Evolutionary conservation across 2,329 filamentous ascomycete species (phyloP).

Genomic region (Thermochaetoides dissita): DNA sequence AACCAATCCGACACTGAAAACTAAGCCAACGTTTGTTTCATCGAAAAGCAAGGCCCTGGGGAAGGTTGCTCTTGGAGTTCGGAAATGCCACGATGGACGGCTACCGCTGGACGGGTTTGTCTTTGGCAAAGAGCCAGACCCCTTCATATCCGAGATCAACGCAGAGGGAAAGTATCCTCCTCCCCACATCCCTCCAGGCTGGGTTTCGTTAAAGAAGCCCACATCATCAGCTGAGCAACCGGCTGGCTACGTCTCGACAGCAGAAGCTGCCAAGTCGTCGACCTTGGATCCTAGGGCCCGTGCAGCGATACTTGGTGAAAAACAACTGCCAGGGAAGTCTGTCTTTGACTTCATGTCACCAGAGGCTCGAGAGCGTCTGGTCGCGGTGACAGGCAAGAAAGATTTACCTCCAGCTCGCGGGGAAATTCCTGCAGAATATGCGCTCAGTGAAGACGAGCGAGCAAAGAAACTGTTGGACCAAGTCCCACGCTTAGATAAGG

Average conservation of each 20-base stretch:
- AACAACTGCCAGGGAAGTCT: conserved; percentile 74
- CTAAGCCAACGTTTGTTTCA: conserved; percentile 62
- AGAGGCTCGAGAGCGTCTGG: conserved; percentile 63
- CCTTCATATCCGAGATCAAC: conserved; percentile 30
- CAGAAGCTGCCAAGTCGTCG: conserved; percentile 66
- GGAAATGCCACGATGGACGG: conserved; percentile 71
- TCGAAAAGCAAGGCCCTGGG: conserved; percentile 37
- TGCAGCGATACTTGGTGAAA: conserved; percentile 68
- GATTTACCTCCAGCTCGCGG: conserved; percentile 66
- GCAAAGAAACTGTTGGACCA: conserved; percentile 42
- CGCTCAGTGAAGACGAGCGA: conserved; percentile 48
- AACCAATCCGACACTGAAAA: conserved; percentile 49
- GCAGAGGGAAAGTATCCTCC: conserved; percentile 40
- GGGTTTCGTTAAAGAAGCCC: conserved; percentile 49
- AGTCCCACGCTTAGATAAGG: conserved; percentile 51
- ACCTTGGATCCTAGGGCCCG: conserved; percentile 62
- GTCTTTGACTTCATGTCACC: conserved; percentile 86
- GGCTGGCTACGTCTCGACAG: conserved; percentile 45
- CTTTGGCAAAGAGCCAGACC: conserved; percentile 42
- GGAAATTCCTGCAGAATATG: conserved; percentile 55
- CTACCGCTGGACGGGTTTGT: conserved; percentile 70
- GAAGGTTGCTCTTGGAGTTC: conserved; percentile 32
- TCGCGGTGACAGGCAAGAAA: conserved; percentile 55
- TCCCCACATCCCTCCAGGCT: conserved; percentile 56
- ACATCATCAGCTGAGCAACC: conserved; percentile 19